phyloP scores from a whole-genome alignment of 2,329 filamentous ascomycete species.

The Xylariaceae sp. region DNA sequence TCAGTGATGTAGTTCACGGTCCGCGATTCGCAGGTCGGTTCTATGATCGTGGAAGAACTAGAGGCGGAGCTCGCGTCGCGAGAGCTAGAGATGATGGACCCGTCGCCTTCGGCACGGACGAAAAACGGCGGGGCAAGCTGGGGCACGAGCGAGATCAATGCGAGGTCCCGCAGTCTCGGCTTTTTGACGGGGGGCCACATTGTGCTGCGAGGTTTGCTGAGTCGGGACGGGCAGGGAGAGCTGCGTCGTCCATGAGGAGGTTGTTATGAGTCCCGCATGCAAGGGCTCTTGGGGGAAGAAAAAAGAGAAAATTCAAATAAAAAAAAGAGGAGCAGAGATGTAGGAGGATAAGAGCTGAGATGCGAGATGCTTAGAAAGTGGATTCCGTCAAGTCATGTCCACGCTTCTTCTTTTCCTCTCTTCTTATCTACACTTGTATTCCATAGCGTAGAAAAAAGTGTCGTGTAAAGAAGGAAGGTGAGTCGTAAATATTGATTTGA shows the following conservation, averaged over 20 bases:
- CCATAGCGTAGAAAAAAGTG: background rate
- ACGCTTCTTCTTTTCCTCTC: background rate
- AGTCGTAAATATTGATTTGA: no score
- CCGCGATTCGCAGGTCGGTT: conserved; percentile 48
- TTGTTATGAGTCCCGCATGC: conserved; percentile 4
- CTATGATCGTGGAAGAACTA: conserved; percentile 13
- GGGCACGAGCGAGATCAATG: conserved; percentile 15
- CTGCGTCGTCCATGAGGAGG: conserved; percentile 23
- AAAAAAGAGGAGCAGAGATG: background rate
- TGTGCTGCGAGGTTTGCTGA: conserved; percentile 12
- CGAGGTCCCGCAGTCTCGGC: conserved; percentile 18
- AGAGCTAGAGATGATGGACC: conserved; percentile 12
- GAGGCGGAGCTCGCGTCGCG: conserved; percentile 21
- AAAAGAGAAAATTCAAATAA: background rate
- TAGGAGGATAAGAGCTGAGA: background rate
- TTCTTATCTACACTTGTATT: background rate
- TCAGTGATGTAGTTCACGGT: conserved; percentile 82
- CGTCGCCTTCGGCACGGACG: conserved; percentile 19
- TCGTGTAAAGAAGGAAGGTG: background rate
- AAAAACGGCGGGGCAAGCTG: conserved; percentile 8
- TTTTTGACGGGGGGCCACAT: conserved; percentile 24
- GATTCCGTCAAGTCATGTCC: background rate
- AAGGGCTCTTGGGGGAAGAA: background rate
- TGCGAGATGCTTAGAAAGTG: background rate
- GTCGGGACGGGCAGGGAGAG: conserved; percentile 14